A percentile compares a stretch with the other conserved stretches of the same genome.
phyloP scores from a whole-genome alignment of 352 stramenopile genomes.

The Phytophthora litchii region DNA sequence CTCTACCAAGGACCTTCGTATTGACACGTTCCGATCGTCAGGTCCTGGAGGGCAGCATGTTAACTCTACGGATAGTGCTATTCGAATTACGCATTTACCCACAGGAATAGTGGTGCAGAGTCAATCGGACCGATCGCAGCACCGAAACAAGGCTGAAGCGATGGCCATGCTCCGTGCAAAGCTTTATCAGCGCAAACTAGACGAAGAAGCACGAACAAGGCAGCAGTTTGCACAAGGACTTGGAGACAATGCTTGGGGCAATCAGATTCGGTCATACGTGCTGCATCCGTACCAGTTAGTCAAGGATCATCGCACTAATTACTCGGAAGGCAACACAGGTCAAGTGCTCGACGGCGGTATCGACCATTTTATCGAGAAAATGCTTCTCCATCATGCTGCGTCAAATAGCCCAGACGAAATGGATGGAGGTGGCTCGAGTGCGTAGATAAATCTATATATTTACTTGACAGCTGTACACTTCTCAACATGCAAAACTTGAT shows the following conservation, averaged over 20 bases:
- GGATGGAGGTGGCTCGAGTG: constrained; percentile 1
- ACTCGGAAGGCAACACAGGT: constrained; percentile 86
- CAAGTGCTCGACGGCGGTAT: constrained; percentile 93
- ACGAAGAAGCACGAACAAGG: constrained; percentile 48
- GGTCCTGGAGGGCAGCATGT: constrained; percentile 96
- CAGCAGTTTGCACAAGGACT: constrained; percentile 70
- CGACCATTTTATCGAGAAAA: constrained; percentile 80
- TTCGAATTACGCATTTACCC: constrained; percentile 96
- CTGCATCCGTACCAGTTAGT: constrained; percentile 98
- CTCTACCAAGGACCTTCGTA: constrained; percentile 88
- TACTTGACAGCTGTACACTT: constrained; percentile 13
- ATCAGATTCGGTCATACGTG: constrained; percentile 97
- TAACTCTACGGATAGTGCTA: constrained; percentile 97
- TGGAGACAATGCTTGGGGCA: constrained; percentile 81
- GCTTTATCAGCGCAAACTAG: constrained; percentile 73
- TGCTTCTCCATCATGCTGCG: constrained; percentile 54
- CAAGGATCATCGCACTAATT: constrained; percentile 95
- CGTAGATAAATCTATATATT: constrained; percentile 23
- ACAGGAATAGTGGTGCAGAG: constrained; percentile 94
- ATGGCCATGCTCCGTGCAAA: constrained; percentile 84
- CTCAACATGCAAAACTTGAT: constrained; percentile 1
- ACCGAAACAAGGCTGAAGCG: constrained; percentile 93
- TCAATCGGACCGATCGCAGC: constrained; percentile 94
- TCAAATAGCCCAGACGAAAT: background rate
- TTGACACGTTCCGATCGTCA: constrained; percentile 94